Evolutionary conservation across 2,329 filamentous ascomycete genomes (phyloP).

Genomic region (Neopestalotiopsis clavispora): DNA sequence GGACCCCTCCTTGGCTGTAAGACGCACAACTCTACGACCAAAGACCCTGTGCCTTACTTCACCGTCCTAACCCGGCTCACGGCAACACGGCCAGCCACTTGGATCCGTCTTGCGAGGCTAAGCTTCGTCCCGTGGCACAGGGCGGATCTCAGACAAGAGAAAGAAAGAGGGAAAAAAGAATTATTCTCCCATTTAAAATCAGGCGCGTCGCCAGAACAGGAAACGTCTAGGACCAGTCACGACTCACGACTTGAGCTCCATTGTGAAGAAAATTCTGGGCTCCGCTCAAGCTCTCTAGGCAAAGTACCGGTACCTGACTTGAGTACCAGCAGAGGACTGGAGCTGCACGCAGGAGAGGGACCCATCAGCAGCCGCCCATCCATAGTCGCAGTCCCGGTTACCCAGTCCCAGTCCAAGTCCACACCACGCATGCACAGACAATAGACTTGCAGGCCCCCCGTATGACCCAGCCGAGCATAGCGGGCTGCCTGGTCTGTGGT

Average conservation of each 20-base stretch:
- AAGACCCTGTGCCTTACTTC: neutral
- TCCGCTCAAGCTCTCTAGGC: neutral
- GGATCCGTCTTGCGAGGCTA: constrained; percentile 1
- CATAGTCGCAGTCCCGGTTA: neutral
- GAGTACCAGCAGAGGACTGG: neutral
- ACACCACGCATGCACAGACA: constrained; percentile 12
- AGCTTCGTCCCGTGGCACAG: constrained; percentile 6
- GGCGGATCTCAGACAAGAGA: constrained; percentile 10
- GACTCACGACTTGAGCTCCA: constrained; percentile 11
- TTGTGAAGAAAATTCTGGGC: neutral
- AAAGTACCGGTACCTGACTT: constrained; percentile 12
- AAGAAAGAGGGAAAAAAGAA: neutral
- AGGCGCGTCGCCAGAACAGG: neutral
- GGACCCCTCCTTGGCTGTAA: neutral
- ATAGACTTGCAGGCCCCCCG: constrained; percentile 12
- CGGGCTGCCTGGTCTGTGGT: neutral
- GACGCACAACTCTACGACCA: neutral
- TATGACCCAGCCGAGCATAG: neutral
- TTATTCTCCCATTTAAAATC: neutral
- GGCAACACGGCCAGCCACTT: neutral
- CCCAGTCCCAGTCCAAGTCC: constrained; percentile 1
- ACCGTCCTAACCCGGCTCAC: neutral
- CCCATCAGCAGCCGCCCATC: neutral
- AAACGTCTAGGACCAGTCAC: constrained; percentile 6
- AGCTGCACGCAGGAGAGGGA: too few species aligned